phyloP scores from a whole-genome alignment of 2,329 filamentous ascomycete genomes.

The Fusarium abutilonis region DNA sequence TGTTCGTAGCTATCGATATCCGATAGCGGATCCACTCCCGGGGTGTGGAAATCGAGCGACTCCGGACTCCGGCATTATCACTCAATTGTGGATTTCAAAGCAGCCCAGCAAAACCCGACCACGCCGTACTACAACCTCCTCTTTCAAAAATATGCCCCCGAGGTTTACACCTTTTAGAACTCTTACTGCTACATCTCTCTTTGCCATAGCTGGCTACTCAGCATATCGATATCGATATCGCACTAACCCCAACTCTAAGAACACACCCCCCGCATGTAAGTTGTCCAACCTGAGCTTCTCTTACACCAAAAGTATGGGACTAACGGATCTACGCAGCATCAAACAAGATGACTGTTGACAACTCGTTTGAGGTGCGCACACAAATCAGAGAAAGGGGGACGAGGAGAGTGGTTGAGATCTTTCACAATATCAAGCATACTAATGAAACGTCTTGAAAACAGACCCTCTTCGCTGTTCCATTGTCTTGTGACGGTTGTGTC shows the following conservation, averaged over 20 bases:
- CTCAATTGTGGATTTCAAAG: conserved; percentile 49
- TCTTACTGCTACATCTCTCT: conserved; percentile 45
- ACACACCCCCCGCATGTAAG: conserved; percentile 40
- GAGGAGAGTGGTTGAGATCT: conserved; percentile 35
- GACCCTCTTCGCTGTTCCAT: conserved; percentile 94
- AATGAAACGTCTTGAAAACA: conserved; percentile 58
- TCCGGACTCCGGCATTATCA: conserved; percentile 40
- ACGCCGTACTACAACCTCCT: conserved; percentile 29
- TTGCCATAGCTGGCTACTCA: conserved; percentile 45
- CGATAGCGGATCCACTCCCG: conserved; percentile 35
- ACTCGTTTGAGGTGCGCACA: conserved; percentile 58
- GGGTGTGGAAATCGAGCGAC: conserved; percentile 20
- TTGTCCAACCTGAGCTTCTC: conserved; percentile 32
- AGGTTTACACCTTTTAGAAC: conserved; percentile 43
- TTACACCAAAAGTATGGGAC: conserved; percentile 41
- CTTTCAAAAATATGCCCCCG: conserved; percentile 42
- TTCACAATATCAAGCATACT: conserved; percentile 41
- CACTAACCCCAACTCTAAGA: conserved; percentile 28
- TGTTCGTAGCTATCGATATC: conserved; percentile 7
- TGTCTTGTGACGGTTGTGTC: conserved; percentile 90
- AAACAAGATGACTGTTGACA: conserved; percentile 56
- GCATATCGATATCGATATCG: conserved; percentile 45
- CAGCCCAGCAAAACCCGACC: conserved; percentile 36
- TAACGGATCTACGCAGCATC: conserved; percentile 36
- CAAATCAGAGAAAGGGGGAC: conserved; percentile 41